Evolutionary conservation across 495 filamentous ascomycete genomes (phyloP).

Genomic region (Trichodelitschia bisporula): DNA sequence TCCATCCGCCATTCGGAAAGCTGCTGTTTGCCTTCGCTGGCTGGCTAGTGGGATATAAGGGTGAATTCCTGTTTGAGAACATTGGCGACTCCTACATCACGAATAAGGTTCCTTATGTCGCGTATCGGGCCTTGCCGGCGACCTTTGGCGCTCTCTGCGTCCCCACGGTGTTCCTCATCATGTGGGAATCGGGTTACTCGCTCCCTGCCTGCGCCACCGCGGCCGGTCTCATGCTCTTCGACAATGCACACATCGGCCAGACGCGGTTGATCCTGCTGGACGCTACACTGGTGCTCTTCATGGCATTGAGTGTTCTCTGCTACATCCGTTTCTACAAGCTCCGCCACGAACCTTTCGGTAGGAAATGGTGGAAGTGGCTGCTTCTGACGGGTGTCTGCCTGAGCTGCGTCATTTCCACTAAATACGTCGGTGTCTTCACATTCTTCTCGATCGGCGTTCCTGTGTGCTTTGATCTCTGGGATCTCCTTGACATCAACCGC

Average conservation of each 20-base stretch:
- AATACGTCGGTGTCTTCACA: conserved; percentile 91
- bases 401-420: conserved; percentile 94
- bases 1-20: conserved; percentile 91
- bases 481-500: conserved; percentile 68
- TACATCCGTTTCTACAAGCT: conserved; percentile 98
- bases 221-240: conserved; percentile 70
- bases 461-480: conserved; percentile 86
- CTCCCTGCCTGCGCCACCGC: conserved; percentile 77
- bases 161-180: conserved; percentile 82
- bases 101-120: conserved; percentile 92
- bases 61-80: conserved; percentile 94
- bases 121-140: conserved; percentile 83
- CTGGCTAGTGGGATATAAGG: conserved; percentile 88
- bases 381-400: conserved; percentile 80
- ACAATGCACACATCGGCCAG: conserved; percentile 96
- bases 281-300: conserved; percentile 76
- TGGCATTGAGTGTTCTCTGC: conserved; percentile 79
- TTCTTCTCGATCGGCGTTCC: conserved; percentile 93
- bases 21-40: conserved; percentile 80
- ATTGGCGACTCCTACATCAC: conserved; percentile 96
- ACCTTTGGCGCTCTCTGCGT: conserved; percentile 80
- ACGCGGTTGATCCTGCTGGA: conserved; percentile 89
- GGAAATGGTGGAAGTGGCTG: conserved; percentile 99
- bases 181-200: conserved; percentile 99
- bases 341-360: conserved; percentile 63